phyloP scores from a whole-genome alignment of 345 rosid genomes.

The Turnera subulata region DNA sequence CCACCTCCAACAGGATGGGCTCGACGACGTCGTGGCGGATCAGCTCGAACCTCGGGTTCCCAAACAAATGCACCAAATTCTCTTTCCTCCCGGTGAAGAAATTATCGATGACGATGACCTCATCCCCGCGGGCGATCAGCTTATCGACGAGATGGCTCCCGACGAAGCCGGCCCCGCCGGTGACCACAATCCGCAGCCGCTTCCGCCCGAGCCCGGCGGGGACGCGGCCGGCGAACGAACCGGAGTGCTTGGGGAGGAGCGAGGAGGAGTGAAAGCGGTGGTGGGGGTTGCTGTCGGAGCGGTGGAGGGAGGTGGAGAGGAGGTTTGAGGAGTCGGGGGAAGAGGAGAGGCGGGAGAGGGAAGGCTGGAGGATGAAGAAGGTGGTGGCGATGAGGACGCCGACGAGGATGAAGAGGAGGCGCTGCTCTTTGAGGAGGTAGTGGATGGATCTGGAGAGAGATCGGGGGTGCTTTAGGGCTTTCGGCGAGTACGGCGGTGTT shows the following conservation, averaged over 20 bases:
- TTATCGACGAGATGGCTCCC: conserved; percentile 98
- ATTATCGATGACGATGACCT: conserved; percentile 91
- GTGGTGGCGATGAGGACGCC: conserved; percentile 91
- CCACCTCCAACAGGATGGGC: conserved; percentile 91
- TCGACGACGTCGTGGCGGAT: conserved; percentile 97
- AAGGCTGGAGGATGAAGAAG: conserved; percentile 89
- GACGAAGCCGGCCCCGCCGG: conserved; percentile 96
- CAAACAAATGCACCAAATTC: conserved; percentile 71
- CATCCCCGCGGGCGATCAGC: conserved; percentile 83
- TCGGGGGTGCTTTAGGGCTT: conserved; percentile 58
- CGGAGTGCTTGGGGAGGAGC: conserved; percentile 1
- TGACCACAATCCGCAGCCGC: conserved; percentile 79
- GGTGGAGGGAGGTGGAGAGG: conserved; percentile 27
- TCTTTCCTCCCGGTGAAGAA: conserved; percentile 97
- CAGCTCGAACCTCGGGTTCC: conserved; percentile 88
- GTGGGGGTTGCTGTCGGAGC: neutral
- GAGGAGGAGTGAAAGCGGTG: neutral
- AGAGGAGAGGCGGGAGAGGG: conserved; percentile 65
- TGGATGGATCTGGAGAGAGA: conserved; percentile 87
- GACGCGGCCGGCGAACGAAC: conserved; percentile 42
- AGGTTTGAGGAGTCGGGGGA: conserved; percentile 29
- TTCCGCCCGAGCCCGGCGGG: conserved; percentile 66
- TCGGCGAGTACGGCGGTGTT: conserved; percentile 58
- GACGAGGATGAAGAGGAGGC: conserved; percentile 86
- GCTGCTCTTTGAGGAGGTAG: conserved; percentile 82